Evolutionary conservation across 2,329 filamentous ascomycete species (phyloP), one percentile per base, ranked within the genome.

Genomic region (Nothophaeocryptopus gaeumannii): DNA sequence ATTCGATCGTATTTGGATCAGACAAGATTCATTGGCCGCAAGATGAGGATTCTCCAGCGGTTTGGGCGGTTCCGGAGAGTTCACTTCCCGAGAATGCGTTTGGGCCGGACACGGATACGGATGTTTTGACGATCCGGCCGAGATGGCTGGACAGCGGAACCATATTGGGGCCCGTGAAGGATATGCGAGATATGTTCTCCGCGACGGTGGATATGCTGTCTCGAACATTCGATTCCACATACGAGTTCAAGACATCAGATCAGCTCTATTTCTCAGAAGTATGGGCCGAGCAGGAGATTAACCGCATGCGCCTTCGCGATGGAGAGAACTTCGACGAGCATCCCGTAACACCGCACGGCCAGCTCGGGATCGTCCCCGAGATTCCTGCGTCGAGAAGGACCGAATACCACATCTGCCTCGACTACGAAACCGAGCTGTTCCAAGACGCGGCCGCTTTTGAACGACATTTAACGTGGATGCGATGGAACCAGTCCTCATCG

Each of bases 221-320:
- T 8, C 30, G 39, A 10, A 47, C 15, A 26, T 55, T 52, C 44
- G 64, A 67, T 15, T 36, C 53, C 5, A 39, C 39, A 5, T 60
- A 47, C 39, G 39, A 51, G 20, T 55, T 48, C 16, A 45, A 45
- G 11, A 53, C 50, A 26, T 63, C 60, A 5, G 75, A 78, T 55
- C 71, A 77, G 58, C 66, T 70, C 51, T 72, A 74, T n/a, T 71
- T 81, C 45, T 70, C 75, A 4, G 72, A 76, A 49, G 72, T 82
- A 35, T 80, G 74, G 48, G 77, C 74, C 15, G 71, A 75, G 38
- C 79, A 81, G 59, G 78, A 81, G 60, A 74, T 74, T 40, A 61
- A 51, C n/a, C 74, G 38, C 10, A 26, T 41, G 31, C 49, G 52
- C 12, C 35, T 58, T 8, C 45, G 45, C 2, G 45, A 55, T 14